Base-by-base conservation (phyloP, 805 yeast genomes). In the Candida montana region DNA sequence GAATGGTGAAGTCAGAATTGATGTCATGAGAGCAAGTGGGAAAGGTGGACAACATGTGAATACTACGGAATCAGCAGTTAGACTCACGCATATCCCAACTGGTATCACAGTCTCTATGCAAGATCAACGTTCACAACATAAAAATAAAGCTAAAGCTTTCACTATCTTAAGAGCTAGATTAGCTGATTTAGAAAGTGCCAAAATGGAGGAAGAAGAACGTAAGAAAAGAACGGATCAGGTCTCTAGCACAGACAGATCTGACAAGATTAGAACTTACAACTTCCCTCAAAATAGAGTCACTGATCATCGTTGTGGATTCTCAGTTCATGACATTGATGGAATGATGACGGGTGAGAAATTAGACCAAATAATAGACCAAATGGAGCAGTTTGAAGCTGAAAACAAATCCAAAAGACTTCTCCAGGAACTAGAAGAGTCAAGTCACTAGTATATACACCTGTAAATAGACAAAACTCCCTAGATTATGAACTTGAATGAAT, bases 31-130 rank as follows among this genome's bases (percentile, higher is more conserved):
- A 51, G 87, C 98, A 1, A 80, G 95, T 42, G 99, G 99, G 3
- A 83, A 93, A 49, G 99, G 99, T 42, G 99, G 99, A 0, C 99
- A 91, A 66, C 98, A 91, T 58, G 99, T 91, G 29, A 91, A 91
- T 58, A 91, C 96, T 12, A 93, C 98, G 0, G 98, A 91, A 58
- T 88, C 96, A 1, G 99, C 99, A 0, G 98, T 93, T 12, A 72
- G 99, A 53, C 66, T 93, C 21, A 88, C 91, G 2, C 99, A 93
- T 64, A 68, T 84, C 13, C 97, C 98, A 5, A 80, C 96, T 0
- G 97, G 97, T 3, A 79, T 87, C 31, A 80, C 79, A 5, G 96
- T 93, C 3, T 73, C 80, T 37, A 95, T 90, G 68, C 98, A 93
- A 59, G 97, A 93, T 58, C 96, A 88, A 57, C 68, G 99, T 48